phyloP scores from a whole-genome alignment of 2,329 filamentous ascomycete genomes.

The Trichoderma oligosporum region DNA sequence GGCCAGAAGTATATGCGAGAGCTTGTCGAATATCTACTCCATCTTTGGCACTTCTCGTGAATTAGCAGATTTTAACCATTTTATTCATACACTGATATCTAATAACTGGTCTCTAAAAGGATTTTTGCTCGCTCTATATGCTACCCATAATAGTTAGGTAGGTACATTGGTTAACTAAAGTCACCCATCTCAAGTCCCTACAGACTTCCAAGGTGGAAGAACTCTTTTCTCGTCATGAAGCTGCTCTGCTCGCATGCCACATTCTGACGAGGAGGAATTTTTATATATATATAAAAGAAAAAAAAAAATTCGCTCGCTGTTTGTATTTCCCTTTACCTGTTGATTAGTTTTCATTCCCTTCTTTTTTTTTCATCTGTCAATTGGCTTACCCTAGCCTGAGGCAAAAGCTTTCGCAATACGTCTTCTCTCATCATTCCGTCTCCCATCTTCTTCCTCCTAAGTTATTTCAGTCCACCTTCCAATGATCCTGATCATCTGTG shows the following conservation, averaged over 20 bases:
- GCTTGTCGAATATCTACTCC: too few relatives aligned
- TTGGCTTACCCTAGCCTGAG: background rate
- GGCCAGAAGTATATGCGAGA: too few relatives aligned
- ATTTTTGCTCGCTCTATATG: slow-evolving; percentile 13
- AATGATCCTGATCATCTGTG: slow-evolving; percentile 82
- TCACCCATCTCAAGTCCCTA: too few relatives aligned
- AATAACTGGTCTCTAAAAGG: background rate
- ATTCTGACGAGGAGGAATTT: background rate
- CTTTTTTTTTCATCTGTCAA: background rate
- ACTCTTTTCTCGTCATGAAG: background rate
- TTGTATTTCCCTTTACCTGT: background rate
- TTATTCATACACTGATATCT: slow-evolving; percentile 2
- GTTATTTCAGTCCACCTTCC: slow-evolving; percentile 78
- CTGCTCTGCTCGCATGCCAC: background rate
- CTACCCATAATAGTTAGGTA: background rate
- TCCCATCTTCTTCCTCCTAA: background rate
- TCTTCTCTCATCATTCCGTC: background rate
- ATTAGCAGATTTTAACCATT: background rate
- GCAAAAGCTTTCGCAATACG: background rate
- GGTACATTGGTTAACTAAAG: background rate
- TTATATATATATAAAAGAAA: too few relatives aligned
- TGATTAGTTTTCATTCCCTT: background rate
- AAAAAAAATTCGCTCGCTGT: background rate
- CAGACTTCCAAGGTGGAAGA: background rate
- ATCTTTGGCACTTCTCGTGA: too few relatives aligned